Percentiles rank a stretch among this genome's conserved stretches.
Conservation (phyloP, 1,284 basidiomycete species). For the Rhodotorula sp. region DNA sequence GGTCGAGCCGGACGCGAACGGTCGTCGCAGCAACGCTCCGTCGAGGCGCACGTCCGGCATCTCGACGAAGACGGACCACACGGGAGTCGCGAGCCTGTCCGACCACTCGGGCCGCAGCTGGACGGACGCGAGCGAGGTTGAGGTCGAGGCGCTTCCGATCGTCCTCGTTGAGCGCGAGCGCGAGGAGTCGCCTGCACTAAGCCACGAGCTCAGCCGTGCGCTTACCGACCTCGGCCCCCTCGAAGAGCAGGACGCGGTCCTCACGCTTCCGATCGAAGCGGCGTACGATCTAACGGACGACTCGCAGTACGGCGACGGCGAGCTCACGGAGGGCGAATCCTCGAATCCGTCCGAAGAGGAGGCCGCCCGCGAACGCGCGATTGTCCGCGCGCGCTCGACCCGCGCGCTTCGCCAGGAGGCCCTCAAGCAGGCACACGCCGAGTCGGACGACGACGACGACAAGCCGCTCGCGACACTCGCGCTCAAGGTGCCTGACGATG, state of each 20-base stretch:
- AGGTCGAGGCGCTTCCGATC: neutral
- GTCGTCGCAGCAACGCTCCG: neutral
- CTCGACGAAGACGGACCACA: constrained; percentile 21
- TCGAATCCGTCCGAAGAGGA: constrained; percentile 1
- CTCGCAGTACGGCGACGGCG: constrained; percentile 21
- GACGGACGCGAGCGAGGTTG: neutral
- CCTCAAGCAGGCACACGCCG: too few species aligned
- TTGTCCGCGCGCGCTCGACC: neutral
- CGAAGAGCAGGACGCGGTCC: neutral
- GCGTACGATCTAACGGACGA: constrained; percentile 7
- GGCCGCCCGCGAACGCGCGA: neutral
- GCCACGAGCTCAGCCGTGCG: neutral
- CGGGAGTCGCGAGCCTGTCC: constrained; percentile 17
- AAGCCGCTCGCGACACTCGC: neutral
- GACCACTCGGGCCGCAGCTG: constrained; percentile 15
- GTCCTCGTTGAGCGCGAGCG: neutral
- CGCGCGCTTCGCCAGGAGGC: neutral
- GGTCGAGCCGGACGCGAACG: neutral
- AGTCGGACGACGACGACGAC: neutral
- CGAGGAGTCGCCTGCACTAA: neutral
- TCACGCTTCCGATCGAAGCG: neutral
- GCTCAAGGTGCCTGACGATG: neutral
- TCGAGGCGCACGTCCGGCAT: constrained; percentile 12
- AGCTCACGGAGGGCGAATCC: neutral
- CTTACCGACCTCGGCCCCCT: constrained; percentile 6